These are phyloP conservation scores for Stachybotrys elegans DNA, from an alignment of 2,329 filamentous ascomycete genomes.

Conservation along the genomic window DNA sequence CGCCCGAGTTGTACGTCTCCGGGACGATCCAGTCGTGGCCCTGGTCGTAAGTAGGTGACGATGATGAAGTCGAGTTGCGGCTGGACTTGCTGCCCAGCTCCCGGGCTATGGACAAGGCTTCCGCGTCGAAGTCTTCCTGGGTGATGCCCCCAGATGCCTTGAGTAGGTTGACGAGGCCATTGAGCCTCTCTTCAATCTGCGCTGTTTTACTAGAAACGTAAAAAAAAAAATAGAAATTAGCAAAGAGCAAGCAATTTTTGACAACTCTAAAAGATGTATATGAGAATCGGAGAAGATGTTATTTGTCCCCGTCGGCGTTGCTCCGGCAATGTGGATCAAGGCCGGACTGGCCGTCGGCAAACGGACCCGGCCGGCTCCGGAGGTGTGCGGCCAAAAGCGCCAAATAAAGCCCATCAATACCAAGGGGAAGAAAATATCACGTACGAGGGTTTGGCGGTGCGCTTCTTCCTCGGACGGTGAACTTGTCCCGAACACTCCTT, in stretches of 20 bases:
- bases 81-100: conserved; percentile 18
- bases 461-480: conserved; percentile 46
- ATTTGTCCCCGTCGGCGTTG: too few relatives aligned
- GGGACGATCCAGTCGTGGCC: conserved; percentile 28
- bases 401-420: not conserved
- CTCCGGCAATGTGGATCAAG: too few relatives aligned
- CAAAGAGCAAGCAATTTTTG: too few relatives aligned
- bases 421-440: conserved; percentile 15
- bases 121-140: conserved; percentile 14
- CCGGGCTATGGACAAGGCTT: conserved; percentile 21
- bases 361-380: too few relatives aligned
- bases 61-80: conserved; percentile 17
- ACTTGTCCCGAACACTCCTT: conserved; percentile 43
- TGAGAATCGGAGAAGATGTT: too few relatives aligned
- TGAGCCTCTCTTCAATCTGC: conserved; percentile 44
- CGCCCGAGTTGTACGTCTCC: conserved; percentile 38
- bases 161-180: conserved; percentile 43
- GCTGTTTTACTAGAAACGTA: conserved; percentile 41
- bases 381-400: not conserved
- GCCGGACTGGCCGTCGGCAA: too few relatives aligned
- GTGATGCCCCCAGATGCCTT: conserved; percentile 35
- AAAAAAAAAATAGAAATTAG: not conserved
- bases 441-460: conserved; percentile 45
- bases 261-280: too few relatives aligned
- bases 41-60: conserved; percentile 6